These are phyloP conservation scores for Plasmodium fragile DNA, from an alignment of 169 alveolate genomes.

Conservation along the genomic window DNA sequence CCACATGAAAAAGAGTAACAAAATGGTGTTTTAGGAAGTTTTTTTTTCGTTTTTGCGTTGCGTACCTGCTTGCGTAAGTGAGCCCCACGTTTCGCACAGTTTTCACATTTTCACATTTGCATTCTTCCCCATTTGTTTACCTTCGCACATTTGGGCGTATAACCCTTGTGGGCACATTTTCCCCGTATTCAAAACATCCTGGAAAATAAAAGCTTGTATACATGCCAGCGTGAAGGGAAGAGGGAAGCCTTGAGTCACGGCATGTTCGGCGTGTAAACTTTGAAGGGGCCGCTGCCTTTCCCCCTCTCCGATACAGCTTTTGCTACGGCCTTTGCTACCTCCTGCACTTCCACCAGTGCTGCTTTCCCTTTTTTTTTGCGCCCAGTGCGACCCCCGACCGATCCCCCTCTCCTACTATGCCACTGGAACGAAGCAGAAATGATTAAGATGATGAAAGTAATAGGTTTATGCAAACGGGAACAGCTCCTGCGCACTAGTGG, in stretches of 20 bases:
- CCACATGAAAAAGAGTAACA: background rate
- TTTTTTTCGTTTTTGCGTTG: background rate
- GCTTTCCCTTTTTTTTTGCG: background rate
- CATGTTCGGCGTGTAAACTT: background rate
- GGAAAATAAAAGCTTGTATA: background rate
- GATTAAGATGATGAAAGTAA: conserved; percentile 1
- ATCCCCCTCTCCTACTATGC: background rate
- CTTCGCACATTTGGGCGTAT: background rate
- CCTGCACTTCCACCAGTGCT: background rate
- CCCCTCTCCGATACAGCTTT: background rate
- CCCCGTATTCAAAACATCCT: background rate
- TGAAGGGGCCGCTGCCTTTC: background rate
- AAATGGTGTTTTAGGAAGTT: background rate
- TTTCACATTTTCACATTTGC: background rate
- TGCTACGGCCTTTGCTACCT: background rate
- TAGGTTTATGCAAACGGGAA: background rate
- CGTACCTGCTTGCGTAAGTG: background rate
- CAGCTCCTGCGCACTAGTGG: background rate
- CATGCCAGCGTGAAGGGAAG: background rate
- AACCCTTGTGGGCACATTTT: background rate
- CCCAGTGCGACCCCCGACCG: background rate
- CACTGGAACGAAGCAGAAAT: background rate
- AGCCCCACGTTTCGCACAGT: background rate
- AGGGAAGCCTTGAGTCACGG: background rate
- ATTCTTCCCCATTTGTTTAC: background rate